Percentiles rank a stretch among this genome's conserved stretches.
These are phyloP conservation scores for Tranzscheliella williamsii DNA, from an alignment of 1,284 basidiomycete genomes.

Conservation along the genomic window DNA sequence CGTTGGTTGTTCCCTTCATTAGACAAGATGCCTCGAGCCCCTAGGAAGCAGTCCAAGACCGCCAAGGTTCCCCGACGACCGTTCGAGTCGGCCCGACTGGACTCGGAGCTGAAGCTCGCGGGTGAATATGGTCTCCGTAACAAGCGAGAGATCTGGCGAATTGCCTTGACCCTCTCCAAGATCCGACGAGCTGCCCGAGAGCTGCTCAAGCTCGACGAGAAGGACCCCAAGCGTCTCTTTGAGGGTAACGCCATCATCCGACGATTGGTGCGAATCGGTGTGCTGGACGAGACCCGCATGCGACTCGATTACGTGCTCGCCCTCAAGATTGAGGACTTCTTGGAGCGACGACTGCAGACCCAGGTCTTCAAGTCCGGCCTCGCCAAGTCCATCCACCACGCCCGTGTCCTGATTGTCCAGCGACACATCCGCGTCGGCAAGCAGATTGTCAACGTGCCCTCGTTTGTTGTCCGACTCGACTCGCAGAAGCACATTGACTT, in stretches of 20 bases:
- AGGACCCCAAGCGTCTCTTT: slow-evolving; percentile 99
- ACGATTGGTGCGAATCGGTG: slow-evolving; percentile 97
- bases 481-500: slow-evolving; percentile 88
- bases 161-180: slow-evolving; percentile 93
- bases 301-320: slow-evolving; percentile 88
- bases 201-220: slow-evolving; percentile 98
- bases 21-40: slow-evolving; percentile 56
- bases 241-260: slow-evolving; percentile 99
- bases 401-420: slow-evolving; percentile 95
- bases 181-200: slow-evolving; percentile 99
- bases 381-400: slow-evolving; percentile 98
- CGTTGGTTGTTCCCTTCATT: not conserved
- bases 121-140: slow-evolving; percentile 99
- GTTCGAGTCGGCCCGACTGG: slow-evolving; percentile 96
- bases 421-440: slow-evolving; percentile 97
- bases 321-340: slow-evolving; percentile 98
- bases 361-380: slow-evolving; percentile 99
- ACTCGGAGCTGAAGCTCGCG: slow-evolving; percentile 98
- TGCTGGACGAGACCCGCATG: slow-evolving; percentile 98
- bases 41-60: slow-evolving; percentile 60
- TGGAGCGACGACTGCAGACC: slow-evolving; percentile 97
- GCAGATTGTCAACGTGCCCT: slow-evolving; percentile 99
- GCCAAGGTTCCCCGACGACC: slow-evolving; percentile 86
- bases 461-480: slow-evolving; percentile 83
- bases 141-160: slow-evolving; percentile 99